Evolutionary conservation across 2,329 filamentous ascomycete genomes (phyloP), one percentile per base, ranked within the genome.

Genomic region (Aspergillus sp.): DNA sequence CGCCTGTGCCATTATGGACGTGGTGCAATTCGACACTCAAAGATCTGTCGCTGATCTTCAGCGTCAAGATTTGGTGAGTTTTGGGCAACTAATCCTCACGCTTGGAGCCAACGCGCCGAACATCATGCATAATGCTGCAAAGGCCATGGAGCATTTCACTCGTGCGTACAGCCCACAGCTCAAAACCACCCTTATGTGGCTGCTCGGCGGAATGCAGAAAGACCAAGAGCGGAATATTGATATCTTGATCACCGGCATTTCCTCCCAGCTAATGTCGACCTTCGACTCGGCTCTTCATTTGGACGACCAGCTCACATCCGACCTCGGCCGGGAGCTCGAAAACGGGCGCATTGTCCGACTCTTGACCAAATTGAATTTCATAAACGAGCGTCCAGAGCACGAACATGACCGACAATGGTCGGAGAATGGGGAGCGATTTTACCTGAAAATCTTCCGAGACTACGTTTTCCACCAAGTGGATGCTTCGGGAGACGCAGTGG

Each of bases 381-480:
- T 99, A 71, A 95, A 95, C 68, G 95, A 99, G 74, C 86, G 95
- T 11, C 90, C 89, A 1, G 93, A 98, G 69, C 89, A 89, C 60
- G 89, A 91, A 53, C 86, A 87, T 41, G 89, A 93, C 60, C 79
- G 83, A 0, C 81, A 85, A 48, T 99, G 95, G 93, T 90, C 91
- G 4, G 93, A 98, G 73, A 95, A 90, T 48, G 93, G 93, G 24
- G 91, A 96, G 67, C 86, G 93, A 26, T 98, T 96, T 72, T 89
- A 91, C 71, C 81, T 99, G 62, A 97, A 96, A 76, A 83, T 99
- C 8, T 98, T 98, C 80, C 86, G 95, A 49, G 95, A 99, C 75
- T 98, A 96, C 67, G 91, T 97, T 41, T 99, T 98, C 76, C 95
- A 99, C 73, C 93, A 96, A 69, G 92, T 97, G 12, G 92, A 98